Evolutionary conservation across 2,329 filamentous ascomycete genomes (phyloP).

Genomic region (Chrysoporthe deuterocubensis): DNA sequence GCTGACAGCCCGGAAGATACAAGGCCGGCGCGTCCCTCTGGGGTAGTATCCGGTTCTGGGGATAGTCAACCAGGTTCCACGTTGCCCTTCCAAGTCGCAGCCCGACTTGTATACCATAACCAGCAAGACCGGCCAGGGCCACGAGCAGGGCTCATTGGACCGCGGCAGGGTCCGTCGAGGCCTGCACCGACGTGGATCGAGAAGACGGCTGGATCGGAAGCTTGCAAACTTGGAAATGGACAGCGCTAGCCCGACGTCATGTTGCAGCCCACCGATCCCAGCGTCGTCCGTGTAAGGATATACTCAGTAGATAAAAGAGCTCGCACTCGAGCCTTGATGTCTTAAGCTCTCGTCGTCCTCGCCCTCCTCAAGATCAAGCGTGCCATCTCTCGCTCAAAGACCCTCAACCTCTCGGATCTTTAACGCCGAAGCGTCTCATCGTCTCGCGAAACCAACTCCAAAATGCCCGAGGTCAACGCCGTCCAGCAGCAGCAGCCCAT

Average conservation of each 20-base stretch:
- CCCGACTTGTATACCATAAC: not conserved
- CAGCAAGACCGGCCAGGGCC: not conserved
- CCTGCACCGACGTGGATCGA: not conserved
- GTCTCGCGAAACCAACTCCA: slow-evolving; percentile 10
- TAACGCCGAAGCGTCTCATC: not conserved
- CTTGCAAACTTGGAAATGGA: slow-evolving; percentile 1
- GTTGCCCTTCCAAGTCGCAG: not conserved
- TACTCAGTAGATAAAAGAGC: not conserved
- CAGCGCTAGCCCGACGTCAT: not conserved
- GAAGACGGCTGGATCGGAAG: not conserved
- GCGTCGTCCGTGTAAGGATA: too few species aligned
- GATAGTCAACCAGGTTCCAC: not conserved
- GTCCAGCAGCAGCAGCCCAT: slow-evolving; percentile 31
- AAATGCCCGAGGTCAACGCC: slow-evolving; percentile 37
- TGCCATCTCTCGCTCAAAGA: too few species aligned
- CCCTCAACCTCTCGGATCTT: not conserved
- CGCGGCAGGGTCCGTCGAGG: not conserved
- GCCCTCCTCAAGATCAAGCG: not conserved
- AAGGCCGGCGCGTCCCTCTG: too few species aligned
- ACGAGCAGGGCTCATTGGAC: not conserved
- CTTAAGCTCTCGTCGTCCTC: not conserved
- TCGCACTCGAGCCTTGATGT: not conserved
- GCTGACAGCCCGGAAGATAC: not conserved
- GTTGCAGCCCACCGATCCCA: not conserved
- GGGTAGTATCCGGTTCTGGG: not conserved